Percentiles rank a stretch among this genome's conserved stretches.
Conservation (phyloP, 352 stramenopile genomes). For the Phytopythium boreale region DNA sequence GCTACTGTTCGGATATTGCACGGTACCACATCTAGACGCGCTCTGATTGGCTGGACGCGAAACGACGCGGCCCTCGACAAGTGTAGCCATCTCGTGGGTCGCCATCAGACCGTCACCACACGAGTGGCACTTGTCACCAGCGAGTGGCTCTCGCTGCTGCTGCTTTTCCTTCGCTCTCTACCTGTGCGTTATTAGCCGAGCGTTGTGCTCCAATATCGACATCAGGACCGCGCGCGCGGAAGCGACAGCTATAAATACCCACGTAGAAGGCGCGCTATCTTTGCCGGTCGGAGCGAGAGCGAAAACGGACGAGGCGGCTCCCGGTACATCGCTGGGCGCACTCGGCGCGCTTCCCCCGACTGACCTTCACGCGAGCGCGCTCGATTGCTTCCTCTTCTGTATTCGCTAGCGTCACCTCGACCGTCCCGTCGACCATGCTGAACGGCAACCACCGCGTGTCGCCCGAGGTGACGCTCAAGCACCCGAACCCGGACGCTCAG, state of each 20-base stretch:
- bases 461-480: constrained; percentile 68
- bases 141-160: too few relatives aligned
- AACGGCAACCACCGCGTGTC: constrained; percentile 58
- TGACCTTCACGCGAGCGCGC: neutral
- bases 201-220: too few relatives aligned
- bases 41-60: constrained; percentile 4
- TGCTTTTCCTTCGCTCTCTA: too few relatives aligned
- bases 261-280: too few relatives aligned
- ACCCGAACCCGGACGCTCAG: constrained; percentile 47
- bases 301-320: too few relatives aligned
- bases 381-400: neutral
- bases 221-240: too few relatives aligned
- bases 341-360: neutral
- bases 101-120: too few relatives aligned
- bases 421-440: constrained; percentile 18
- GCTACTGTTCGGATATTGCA: neutral
- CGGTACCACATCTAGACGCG: neutral
- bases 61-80: neutral
- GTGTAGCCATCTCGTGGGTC: neutral
- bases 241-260: too few relatives aligned
- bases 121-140: too few relatives aligned
- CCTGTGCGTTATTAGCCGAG: too few relatives aligned
- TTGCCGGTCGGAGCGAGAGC: too few relatives aligned
- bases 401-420: neutral
- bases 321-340: too few relatives aligned